Conservation (phyloP, 1,284 basidiomycete genomes). For the Heterobasidion occidentale region DNA sequence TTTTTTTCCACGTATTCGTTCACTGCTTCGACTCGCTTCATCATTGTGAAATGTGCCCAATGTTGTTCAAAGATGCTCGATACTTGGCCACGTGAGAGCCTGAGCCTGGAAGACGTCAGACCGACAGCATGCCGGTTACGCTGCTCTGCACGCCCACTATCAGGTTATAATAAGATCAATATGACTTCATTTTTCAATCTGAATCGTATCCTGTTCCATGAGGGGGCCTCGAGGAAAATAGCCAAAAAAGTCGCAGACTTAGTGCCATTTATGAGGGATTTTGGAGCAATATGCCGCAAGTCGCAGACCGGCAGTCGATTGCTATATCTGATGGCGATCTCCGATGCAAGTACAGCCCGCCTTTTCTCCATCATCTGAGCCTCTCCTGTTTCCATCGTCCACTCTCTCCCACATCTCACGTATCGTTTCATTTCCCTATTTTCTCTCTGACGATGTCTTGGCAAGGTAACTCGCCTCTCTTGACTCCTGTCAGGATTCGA, state of each 20-base stretch:
- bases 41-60: too few species aligned
- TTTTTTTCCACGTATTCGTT: too few species aligned
- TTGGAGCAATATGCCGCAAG: not conserved
- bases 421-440: not conserved
- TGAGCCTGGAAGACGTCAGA: too few species aligned
- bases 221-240: not conserved
- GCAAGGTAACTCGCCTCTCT: conserved; percentile 21
- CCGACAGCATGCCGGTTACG: too few species aligned
- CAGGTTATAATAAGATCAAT: too few species aligned
- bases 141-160: not conserved
- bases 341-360: conserved; percentile 4
- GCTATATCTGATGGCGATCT: conserved; percentile 12
- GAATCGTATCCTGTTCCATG: too few species aligned
- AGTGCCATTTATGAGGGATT: too few species aligned
- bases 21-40: too few species aligned
- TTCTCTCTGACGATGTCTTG: conserved; percentile 23
- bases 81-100: too few species aligned
- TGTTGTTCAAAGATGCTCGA: too few species aligned
- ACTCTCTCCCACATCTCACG: not conserved
- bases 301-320: not conserved
- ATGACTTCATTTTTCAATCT: too few species aligned
- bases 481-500: not conserved
- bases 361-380: not conserved
- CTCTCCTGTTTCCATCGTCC: not conserved
- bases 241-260: not conserved